Evolutionary conservation across 352 stramenopile species (phyloP).

Genomic region (Peronospora belbahrii): DNA sequence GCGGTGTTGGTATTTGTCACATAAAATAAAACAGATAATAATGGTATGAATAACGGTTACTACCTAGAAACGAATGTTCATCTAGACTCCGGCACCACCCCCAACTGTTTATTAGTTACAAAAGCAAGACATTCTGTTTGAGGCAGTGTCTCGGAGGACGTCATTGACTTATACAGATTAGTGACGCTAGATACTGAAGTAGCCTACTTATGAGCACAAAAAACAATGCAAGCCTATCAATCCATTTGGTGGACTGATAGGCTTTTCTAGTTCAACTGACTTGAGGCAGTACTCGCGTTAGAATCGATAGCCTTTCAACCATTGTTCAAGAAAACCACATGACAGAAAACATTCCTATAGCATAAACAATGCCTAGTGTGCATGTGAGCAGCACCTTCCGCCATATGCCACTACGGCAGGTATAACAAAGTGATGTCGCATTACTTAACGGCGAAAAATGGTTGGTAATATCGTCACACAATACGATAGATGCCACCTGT

Average conservation of each 20-base stretch:
- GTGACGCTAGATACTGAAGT: neutral
- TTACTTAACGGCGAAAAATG: neutral
- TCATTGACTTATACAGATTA: neutral
- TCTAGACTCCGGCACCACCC: no score
- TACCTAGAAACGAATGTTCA: no score
- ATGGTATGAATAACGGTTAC: no score
- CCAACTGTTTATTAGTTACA: neutral
- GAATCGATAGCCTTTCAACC: neutral
- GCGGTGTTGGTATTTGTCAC: no score
- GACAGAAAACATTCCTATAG: neutral
- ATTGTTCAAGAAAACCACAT: neutral
- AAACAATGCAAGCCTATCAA: no score
- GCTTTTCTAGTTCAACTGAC: neutral
- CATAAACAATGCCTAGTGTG: neutral
- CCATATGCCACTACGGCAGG: no score
- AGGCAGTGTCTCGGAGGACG: neutral
- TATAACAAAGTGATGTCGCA: neutral
- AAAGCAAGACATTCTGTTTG: neutral
- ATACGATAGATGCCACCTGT: neutral
- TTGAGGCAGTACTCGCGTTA: no score
- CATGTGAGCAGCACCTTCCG: neutral
- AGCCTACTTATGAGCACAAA: no score
- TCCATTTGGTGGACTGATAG: neutral
- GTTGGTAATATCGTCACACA: no score
- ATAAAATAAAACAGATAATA: no score